Conservation (phyloP, 2,329 filamentous ascomycete genomes). For the Didymella glomerata region DNA sequence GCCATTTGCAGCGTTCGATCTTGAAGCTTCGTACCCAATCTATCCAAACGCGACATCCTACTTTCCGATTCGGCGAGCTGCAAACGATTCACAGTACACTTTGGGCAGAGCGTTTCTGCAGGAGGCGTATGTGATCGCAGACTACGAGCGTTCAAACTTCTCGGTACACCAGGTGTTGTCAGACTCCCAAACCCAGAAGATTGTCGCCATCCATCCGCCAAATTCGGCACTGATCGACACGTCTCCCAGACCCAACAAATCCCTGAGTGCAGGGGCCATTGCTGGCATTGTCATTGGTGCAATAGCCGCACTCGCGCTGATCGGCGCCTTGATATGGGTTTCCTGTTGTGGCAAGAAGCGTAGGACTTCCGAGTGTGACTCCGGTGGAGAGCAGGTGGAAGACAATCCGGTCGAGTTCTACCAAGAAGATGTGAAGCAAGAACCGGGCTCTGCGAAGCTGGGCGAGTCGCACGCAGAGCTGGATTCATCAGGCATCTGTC, state of each 20-base stretch:
- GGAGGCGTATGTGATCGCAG: slow-evolving; percentile 62
- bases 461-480: not conserved
- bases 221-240: not conserved
- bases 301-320: not conserved
- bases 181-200: not conserved
- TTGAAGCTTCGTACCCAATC: slow-evolving; percentile 58
- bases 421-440: not conserved
- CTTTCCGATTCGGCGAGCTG: slow-evolving; percentile 68
- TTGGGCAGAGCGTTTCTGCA: slow-evolving; percentile 73
- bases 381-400: not conserved
- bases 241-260: not conserved
- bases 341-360: not conserved
- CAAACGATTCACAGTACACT: slow-evolving; percentile 63
- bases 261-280: not conserved
- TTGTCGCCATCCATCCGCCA: slow-evolving; percentile 1
- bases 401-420: not conserved
- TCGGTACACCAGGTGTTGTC: slow-evolving; percentile 20
- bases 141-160: slow-evolving; percentile 55
- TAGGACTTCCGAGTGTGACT: not conserved
- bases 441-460: not conserved
- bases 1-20: slow-evolving; percentile 57
- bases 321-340: not conserved
- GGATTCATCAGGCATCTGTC: not conserved
- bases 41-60: slow-evolving; percentile 69
- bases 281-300: not conserved